Conservation (phyloP, 2,329 filamentous ascomycete species). For the Ceratocystis lukuohia region DNA sequence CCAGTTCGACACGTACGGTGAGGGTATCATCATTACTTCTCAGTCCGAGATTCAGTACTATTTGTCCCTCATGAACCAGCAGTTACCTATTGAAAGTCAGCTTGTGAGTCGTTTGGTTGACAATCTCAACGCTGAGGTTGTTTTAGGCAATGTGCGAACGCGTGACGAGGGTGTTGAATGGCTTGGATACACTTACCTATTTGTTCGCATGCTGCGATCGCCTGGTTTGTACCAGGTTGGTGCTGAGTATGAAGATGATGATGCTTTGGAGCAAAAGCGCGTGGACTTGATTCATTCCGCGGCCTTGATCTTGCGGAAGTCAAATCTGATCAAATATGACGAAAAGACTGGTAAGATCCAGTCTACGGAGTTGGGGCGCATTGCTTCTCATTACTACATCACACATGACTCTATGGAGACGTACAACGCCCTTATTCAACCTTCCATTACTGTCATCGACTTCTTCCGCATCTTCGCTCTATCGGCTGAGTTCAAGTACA, state of each 20-base stretch:
- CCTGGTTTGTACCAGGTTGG: constrained; percentile 92
- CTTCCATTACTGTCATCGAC: constrained; percentile 84
- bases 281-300: constrained; percentile 97
- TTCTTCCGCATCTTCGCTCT: constrained; percentile 92
- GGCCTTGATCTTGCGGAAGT: constrained; percentile 72
- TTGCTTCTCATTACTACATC: constrained; percentile 98
- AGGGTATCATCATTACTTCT: constrained; percentile 96
- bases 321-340: constrained; percentile 85
- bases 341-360: constrained; percentile 82
- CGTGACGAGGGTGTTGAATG: constrained; percentile 97
- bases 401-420: constrained; percentile 92
- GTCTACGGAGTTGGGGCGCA: constrained; percentile 83
- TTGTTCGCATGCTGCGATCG: constrained; percentile 92
- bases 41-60: constrained; percentile 96
- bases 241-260: constrained; percentile 87
- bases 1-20: constrained; percentile 94
- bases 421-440: constrained; percentile 90
- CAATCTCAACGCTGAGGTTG: constrained; percentile 91
- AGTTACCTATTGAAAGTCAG: constrained; percentile 93
- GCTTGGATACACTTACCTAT: constrained; percentile 96
- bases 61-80: constrained; percentile 88
- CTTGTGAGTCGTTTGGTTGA: constrained; percentile 86
- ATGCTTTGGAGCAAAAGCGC: constrained; percentile 82
- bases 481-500: constrained; percentile 98
- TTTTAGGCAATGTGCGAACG: constrained; percentile 80